phyloP scores from a whole-genome alignment of 2,329 filamentous ascomycete species.

The Chrysosporium queenslandicum region DNA sequence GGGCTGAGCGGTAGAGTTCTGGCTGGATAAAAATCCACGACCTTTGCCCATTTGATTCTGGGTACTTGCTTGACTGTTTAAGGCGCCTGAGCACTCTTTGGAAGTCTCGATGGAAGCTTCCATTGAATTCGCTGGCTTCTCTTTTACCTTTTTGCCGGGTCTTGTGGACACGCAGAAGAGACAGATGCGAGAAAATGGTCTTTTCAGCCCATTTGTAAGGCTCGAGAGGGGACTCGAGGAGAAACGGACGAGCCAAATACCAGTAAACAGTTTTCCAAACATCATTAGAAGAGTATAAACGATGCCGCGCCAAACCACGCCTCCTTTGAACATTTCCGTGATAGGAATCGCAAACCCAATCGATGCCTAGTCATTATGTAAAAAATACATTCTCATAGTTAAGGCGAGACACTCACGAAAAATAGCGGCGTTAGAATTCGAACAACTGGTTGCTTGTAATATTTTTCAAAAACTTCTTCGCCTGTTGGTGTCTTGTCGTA shows the following conservation, averaged over 20 bases:
- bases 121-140: too few species aligned
- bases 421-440: background rate
- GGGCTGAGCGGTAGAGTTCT: too few species aligned
- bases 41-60: too few species aligned
- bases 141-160: too few species aligned
- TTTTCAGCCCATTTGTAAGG: background rate
- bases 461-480: background rate
- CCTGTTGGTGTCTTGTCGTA: too few species aligned
- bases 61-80: too few species aligned
- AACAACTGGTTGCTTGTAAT: background rate
- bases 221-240: background rate
- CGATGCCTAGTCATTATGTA: background rate
- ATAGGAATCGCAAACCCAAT: constrained; percentile 75
- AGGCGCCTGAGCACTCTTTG: too few species aligned
- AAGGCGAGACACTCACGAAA: background rate
- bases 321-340: constrained; percentile 53
- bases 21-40: too few species aligned
- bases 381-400: background rate
- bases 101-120: too few species aligned
- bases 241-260: constrained; percentile 38
- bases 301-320: constrained; percentile 60
- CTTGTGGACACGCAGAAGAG: too few species aligned
- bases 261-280: constrained; percentile 51
- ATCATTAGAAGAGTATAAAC: constrained; percentile 64
- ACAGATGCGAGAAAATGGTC: background rate